A percentile compares a stretch with the other conserved stretches of the same genome.
These are phyloP conservation scores for Dalbergia cochinchinensis DNA, from an alignment of 306 rosid species.

Conservation along the genomic window DNA sequence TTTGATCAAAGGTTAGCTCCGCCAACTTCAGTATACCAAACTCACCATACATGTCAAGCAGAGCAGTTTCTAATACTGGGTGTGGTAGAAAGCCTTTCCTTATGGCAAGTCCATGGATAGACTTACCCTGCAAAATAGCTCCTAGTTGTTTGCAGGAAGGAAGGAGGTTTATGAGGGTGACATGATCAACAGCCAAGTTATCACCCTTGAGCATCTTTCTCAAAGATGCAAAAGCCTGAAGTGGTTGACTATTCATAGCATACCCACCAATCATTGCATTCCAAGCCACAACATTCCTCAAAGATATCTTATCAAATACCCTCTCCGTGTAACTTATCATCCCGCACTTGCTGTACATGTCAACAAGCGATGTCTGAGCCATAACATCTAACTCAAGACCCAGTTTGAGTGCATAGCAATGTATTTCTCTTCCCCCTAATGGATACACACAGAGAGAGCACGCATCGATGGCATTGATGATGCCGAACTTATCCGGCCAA, in stretches of 20 bases:
- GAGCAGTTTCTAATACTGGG: conserved; percentile 61
- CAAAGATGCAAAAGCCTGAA: conserved; percentile 50
- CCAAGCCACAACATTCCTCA: conserved; percentile 62
- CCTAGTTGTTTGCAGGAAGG: conserved; percentile 61
- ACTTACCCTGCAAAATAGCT: conserved; percentile 58
- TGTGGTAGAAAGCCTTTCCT: conserved; percentile 68
- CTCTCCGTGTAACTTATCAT: conserved; percentile 57
- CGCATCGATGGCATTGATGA: conserved; percentile 53
- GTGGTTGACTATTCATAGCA: conserved; percentile 36
- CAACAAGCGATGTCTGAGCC: conserved; percentile 62
- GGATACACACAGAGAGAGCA: conserved; percentile 53
- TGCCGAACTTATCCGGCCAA: conserved; percentile 56
- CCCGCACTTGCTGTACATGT: conserved; percentile 63
- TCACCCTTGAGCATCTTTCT: conserved; percentile 56
- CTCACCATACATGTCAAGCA: conserved; percentile 59
- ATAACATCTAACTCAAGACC: conserved; percentile 55
- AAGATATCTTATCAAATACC: conserved; percentile 51
- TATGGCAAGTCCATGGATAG: conserved; percentile 62
- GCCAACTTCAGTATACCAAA: conserved; percentile 50
- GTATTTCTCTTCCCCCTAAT: conserved; percentile 57
- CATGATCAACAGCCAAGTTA: conserved; percentile 50
- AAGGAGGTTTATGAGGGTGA: conserved; percentile 61
- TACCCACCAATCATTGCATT: conserved; percentile 67
- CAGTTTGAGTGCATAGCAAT: conserved; percentile 55
- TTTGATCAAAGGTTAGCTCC: conserved; percentile 52